phyloP scores from a whole-genome alignment of 306 rosid species.

The Spatholobus suberectus region DNA sequence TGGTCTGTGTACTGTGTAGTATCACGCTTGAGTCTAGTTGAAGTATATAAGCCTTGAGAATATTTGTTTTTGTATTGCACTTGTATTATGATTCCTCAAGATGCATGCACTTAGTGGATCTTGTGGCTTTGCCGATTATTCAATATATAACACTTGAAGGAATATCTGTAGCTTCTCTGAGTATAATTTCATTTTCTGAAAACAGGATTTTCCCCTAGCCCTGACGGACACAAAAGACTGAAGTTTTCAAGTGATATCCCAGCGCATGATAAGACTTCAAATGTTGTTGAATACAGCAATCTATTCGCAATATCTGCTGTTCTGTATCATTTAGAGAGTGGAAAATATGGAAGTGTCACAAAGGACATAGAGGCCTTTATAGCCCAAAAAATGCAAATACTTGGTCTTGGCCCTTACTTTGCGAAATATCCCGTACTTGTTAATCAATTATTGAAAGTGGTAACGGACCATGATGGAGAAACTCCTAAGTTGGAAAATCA shows the following conservation, averaged over 20 bases:
- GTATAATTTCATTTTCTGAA: constrained; percentile 38
- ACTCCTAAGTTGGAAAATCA: constrained; percentile 29
- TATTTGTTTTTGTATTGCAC: neutral
- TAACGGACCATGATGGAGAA: constrained; percentile 30
- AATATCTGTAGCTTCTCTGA: neutral
- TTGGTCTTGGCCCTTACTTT: constrained; percentile 55
- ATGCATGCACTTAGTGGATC: neutral
- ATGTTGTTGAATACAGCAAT: constrained; percentile 59
- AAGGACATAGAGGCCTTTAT: constrained; percentile 68
- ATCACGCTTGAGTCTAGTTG: neutral
- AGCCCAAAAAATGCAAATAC: constrained; percentile 53
- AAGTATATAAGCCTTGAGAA: neutral
- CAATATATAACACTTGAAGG: constrained; percentile 17
- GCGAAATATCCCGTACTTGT: constrained; percentile 58
- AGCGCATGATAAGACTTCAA: constrained; percentile 30
- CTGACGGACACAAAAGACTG: constrained; percentile 55
- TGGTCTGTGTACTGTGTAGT: neutral
- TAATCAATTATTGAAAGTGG: constrained; percentile 36
- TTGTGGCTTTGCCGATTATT: constrained; percentile 10
- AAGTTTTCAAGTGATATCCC: constrained; percentile 38
- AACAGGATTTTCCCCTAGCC: constrained; percentile 52
- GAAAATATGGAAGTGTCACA: constrained; percentile 82
- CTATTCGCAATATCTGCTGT: constrained; percentile 57
- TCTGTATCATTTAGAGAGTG: constrained; percentile 52
- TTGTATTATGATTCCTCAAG: neutral